Evolutionary conservation across 331 rosid genomes (phyloP).

Genomic region (Spiraea crenata): DNA sequence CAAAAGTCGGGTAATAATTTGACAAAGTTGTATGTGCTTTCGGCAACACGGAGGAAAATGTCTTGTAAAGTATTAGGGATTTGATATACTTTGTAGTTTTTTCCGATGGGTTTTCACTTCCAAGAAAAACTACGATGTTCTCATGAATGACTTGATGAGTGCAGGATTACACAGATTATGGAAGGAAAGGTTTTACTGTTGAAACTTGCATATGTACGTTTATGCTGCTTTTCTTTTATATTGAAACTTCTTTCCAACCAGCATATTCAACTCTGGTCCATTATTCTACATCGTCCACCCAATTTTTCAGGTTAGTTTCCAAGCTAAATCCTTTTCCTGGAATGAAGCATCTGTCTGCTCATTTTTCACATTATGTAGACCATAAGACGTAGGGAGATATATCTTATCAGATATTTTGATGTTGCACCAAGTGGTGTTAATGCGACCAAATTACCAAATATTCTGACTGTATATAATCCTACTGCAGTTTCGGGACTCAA

Average conservation of each 20-base stretch:
- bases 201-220: neutral
- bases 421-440: neutral
- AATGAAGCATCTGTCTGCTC: constrained; percentile 50
- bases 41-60: no score
- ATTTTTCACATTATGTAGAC: neutral
- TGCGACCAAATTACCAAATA: neutral
- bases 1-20: no score
- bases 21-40: no score
- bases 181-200: constrained; percentile 97
- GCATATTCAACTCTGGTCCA: constrained; percentile 4
- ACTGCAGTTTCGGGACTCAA: neutral
- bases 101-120: no score
- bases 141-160: constrained; percentile 95
- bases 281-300: constrained; percentile 19
- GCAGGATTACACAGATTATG: constrained; percentile 91
- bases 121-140: constrained; percentile 56
- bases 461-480: neutral
- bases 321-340: constrained; percentile 89
- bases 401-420: neutral
- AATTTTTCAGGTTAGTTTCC: constrained; percentile 68
- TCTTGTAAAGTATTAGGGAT: no score
- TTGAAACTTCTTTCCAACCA: neutral
- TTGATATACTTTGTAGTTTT: no score
- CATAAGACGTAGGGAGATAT: neutral
- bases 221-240: neutral